Evolutionary conservation across 2,329 filamentous ascomycete species (phyloP).

Genomic region (Spiromastix sp.): DNA sequence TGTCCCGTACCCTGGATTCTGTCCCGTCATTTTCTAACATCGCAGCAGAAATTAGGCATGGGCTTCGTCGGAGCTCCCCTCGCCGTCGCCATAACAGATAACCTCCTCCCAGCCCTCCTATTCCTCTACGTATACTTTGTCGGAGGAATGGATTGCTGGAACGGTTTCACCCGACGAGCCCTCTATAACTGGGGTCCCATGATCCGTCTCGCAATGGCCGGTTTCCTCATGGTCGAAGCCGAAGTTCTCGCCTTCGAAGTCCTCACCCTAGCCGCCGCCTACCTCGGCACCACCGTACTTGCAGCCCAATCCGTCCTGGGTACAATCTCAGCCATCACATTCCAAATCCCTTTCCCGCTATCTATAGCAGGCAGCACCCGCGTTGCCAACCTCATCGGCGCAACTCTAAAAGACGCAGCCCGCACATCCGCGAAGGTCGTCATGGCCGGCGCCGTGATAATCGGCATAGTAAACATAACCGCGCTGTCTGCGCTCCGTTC

Average conservation of each 20-base stretch:
- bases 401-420: slow-evolving; percentile 68
- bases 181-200: slow-evolving; percentile 70
- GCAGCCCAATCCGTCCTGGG: slow-evolving; percentile 81
- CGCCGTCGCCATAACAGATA: slow-evolving; percentile 66
- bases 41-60: slow-evolving; percentile 40
- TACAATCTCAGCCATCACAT: slow-evolving; percentile 68
- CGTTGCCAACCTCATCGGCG: slow-evolving; percentile 85
- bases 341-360: slow-evolving; percentile 86
- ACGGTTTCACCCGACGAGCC: slow-evolving; percentile 60
- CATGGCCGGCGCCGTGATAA: slow-evolving; percentile 52
- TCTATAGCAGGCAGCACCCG: slow-evolving; percentile 81
- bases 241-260: slow-evolving; percentile 92
- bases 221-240: slow-evolving; percentile 86
- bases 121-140: slow-evolving; percentile 64
- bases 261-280: slow-evolving; percentile 70
- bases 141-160: slow-evolving; percentile 68
- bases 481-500: slow-evolving; percentile 59
- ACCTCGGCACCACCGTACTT: slow-evolving; percentile 66
- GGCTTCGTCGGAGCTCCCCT: slow-evolving; percentile 74
- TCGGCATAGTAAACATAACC: slow-evolving; percentile 71
- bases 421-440: slow-evolving; percentile 71
- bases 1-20: not conserved
- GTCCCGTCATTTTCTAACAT: slow-evolving; percentile 7
- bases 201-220: slow-evolving; percentile 78
- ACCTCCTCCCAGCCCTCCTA: slow-evolving; percentile 60